Base-by-base conservation (phyloP, 2,329 filamentous ascomycete species). In the Botrytis byssoidea region DNA sequence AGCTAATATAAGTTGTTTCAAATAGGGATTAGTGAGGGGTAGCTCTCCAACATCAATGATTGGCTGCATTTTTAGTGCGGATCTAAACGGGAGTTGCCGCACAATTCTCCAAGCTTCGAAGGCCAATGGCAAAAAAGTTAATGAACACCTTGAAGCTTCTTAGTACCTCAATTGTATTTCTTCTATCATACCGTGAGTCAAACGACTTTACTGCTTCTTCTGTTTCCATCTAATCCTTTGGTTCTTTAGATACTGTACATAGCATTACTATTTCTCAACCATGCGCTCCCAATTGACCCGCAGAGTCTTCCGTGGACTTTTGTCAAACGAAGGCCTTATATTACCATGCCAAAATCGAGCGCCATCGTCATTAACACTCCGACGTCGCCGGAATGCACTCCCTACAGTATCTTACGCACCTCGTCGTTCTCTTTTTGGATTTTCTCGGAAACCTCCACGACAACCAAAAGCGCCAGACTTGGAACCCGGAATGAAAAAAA, bases 401-500 rank as follows among this genome's bases (percentile, higher is more conserved):
- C 70, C 60, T 42, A 51, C 44, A 2, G 25, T 44, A 35, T n/a
- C 40, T n/a, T 46, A 79, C 84, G 84, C 77, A 84, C 77, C 77
- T 70, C 76, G 78, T 75, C 77, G 77, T 77, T 71, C 76, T 35
- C 70, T 95, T 74, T 86, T 94, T 78, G 86, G 86, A 40, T 83
- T 94, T 65, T 88, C 92, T 77, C 81, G 85, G 75, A 89, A 90
- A 78, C 83, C 88, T 5, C 86, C 89, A 29, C 86, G 88, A 74
- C 84, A 87, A 73, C 82, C 90, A 61, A 91, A 89, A 81, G 85
- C 89, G 35, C 85, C 90, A 69, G 86, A 90, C 78, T 84, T 90
- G 74, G 92, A 90, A 79, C 92, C 89, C 0, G 94, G 94, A 71
- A 88, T 94, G 79, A 89, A 90, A 76, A 88, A 87, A 25, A 88